Percentiles rank a stretch among this genome's conserved stretches.
Conservation (phyloP, 2,329 filamentous ascomycete species). For the Pseudophaeomoniella oleicola region DNA sequence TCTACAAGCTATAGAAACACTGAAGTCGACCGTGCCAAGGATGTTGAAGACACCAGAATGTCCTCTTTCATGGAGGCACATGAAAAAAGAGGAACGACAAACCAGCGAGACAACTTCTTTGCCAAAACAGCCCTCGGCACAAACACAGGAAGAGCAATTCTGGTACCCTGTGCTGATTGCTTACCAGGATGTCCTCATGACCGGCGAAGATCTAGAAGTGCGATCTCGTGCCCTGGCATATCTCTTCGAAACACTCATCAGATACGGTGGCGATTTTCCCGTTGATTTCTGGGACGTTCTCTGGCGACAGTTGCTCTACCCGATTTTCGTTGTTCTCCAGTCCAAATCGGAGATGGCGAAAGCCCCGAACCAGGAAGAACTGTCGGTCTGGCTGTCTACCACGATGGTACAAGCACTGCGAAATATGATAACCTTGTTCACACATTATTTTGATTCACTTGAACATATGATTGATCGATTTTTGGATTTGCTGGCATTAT, state of each 20-base stretch:
- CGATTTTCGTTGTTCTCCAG: conserved; percentile 95
- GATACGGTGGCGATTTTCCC: conserved; percentile 82
- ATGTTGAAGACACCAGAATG: conserved; percentile 96
- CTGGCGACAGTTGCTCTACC: conserved; percentile 91
- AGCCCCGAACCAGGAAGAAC: conserved; percentile 85
- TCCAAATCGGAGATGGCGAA: conserved; percentile 95
- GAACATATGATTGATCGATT: conserved; percentile 99
- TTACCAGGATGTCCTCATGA: conserved; percentile 98
- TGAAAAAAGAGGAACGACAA: conserved; percentile 32
- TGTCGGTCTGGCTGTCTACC: conserved; percentile 96
- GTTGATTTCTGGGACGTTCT: conserved; percentile 96
- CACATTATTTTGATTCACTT: conserved; percentile 90
- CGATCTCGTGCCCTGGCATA: conserved; percentile 80
- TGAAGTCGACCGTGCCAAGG: conserved; percentile 84
- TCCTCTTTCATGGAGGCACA: conserved; percentile 57
- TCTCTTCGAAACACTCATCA: conserved; percentile 85
- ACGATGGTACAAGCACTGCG: conserved; percentile 98
- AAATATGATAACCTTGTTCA: conserved; percentile 98
- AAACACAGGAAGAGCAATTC: conserved; percentile 89
- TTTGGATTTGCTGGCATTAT: conserved; percentile 80
- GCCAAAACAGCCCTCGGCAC: conserved; percentile 53
- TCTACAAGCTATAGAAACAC: conserved; percentile 80
- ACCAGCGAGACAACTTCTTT: conserved; percentile 30
- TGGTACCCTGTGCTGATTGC: conserved; percentile 98
- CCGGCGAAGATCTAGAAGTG: conserved; percentile 92